Evolutionary conservation across 345 rosid species (phyloP), one percentile per base, ranked within the genome.

Genomic region (Citrus cavaleriei): DNA sequence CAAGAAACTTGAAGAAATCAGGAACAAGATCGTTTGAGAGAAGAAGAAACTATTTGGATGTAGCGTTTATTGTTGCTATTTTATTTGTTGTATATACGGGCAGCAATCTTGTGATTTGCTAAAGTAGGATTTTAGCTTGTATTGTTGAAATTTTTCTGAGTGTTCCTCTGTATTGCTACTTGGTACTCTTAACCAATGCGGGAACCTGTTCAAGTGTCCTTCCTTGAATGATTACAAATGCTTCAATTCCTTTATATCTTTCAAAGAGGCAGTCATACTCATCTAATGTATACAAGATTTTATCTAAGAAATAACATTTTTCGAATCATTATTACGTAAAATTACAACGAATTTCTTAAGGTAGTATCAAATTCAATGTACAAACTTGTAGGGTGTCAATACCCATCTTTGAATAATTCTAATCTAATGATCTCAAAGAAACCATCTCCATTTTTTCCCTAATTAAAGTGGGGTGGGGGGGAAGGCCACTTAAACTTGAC

Each of bases 1-100:
- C 79, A 96, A 96, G 93, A 96, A 93, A 92, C 97, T 96, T 18
- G 98, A 96, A 84, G 99, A 94, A 82, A 87, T 84, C 58, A 86
- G 98, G 79, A 96, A 96, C 63, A 96, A 91, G 85, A 94, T 94
- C 19, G 85, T 96, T 35, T 92, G 72, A 87, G 68, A 73, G 22
- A 76, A 34, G 40, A 40, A 34, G 54, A 51, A 77, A 38, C 55
- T 14, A 65, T 42, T 21, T 59, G 37, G 75, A 69, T 77, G 71
- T 77, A 28, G 61, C 34, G 68, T 22, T 25, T 70, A 37, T 30
- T 59, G 38, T n/a, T 24, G n/a, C 30, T 51, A 34, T 68, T 19
- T 19, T 24, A 10, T 46, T 60, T 65, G 30, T 10, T 75, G 78
- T 75, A 65, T 51, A 64, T 75, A 75, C 38, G 16, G 63, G 54